Conservation (phyloP, 2,329 filamentous ascomycete species). For the Fusarium newnesense region DNA sequence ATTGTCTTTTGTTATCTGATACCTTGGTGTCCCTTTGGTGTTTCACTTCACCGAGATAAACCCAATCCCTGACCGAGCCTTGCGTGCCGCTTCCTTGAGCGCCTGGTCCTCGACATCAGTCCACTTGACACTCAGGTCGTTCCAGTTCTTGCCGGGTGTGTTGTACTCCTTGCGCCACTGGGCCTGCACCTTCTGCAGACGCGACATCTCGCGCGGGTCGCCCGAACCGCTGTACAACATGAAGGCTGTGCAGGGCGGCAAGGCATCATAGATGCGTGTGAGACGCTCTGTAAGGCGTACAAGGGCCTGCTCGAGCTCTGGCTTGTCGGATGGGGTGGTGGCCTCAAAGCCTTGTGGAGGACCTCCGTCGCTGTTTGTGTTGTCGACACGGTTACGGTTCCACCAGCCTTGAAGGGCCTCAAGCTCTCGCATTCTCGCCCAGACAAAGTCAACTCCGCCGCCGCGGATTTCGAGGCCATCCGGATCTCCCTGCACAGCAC, state of each 20-base stretch:
- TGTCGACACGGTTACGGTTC: slow-evolving; percentile 65
- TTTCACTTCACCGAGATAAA: slow-evolving; percentile 72
- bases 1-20: neutral
- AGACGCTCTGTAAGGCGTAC: slow-evolving; percentile 60
- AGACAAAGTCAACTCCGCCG: slow-evolving; percentile 74
- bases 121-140: slow-evolving; percentile 74
- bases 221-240: slow-evolving; percentile 74
- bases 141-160: slow-evolving; percentile 71
- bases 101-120: slow-evolving; percentile 74
- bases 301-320: slow-evolving; percentile 59
- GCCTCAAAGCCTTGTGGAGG: slow-evolving; percentile 44
- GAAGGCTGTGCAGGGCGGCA: slow-evolving; percentile 73
- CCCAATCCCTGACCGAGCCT: slow-evolving; percentile 70
- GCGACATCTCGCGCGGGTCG: slow-evolving; percentile 73
- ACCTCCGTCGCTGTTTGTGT: slow-evolving; percentile 48
- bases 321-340: slow-evolving; percentile 22
- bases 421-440: slow-evolving; percentile 72
- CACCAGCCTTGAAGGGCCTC: slow-evolving; percentile 75
- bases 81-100: slow-evolving; percentile 65
- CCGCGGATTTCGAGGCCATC: slow-evolving; percentile 67
- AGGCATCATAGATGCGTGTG: slow-evolving; percentile 63
- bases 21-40: neutral
- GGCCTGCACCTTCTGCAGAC: slow-evolving; percentile 68
- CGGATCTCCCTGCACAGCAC: slow-evolving; percentile 68
- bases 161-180: slow-evolving; percentile 74